phyloP scores from a whole-genome alignment of 2,329 filamentous ascomycete genomes.

The Fusarium irregulare region DNA sequence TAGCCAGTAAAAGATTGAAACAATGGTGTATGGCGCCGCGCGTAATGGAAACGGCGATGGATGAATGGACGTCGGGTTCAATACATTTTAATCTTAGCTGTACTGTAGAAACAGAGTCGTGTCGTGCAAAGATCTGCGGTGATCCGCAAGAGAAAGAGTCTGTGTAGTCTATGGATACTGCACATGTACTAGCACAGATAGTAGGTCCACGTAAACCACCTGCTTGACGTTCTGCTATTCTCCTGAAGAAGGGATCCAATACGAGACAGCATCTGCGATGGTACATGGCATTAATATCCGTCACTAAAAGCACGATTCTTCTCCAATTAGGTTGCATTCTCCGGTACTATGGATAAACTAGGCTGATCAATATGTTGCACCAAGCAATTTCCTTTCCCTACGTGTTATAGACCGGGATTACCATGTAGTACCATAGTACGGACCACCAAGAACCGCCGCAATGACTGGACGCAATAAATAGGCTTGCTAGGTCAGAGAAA shows the following conservation, averaged over 20 bases:
- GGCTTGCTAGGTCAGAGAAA: slow-evolving; percentile 27
- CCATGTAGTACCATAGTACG: slow-evolving; percentile 2
- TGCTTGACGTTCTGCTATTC: background rate
- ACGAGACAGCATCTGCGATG: slow-evolving; percentile 14
- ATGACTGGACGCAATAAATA: slow-evolving; percentile 5
- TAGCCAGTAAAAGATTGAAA: slow-evolving; percentile 21
- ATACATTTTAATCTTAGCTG: background rate
- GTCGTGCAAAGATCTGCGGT: slow-evolving; percentile 7
- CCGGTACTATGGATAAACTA: slow-evolving; percentile 34
- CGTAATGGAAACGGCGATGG: background rate
- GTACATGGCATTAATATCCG: slow-evolving; percentile 15
- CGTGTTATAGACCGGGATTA: slow-evolving; percentile 37
- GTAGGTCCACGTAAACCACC: background rate
- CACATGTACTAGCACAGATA: background rate
- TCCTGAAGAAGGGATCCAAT: slow-evolving; percentile 23
- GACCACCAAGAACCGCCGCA: slow-evolving; percentile 27
- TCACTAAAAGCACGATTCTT: background rate
- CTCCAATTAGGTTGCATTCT: slow-evolving; percentile 38
- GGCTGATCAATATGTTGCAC: slow-evolving; percentile 41
- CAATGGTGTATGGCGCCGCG: slow-evolving; percentile 25
- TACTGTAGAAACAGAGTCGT: background rate
- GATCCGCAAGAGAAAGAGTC: slow-evolving; percentile 2
- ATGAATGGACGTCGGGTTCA: background rate
- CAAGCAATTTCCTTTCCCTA: slow-evolving; percentile 41
- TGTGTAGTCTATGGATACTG: background rate